These are phyloP conservation scores for Aspergillaceae sp. DNA, from an alignment of 2,329 filamentous ascomycete species.

Conservation along the genomic window DNA sequence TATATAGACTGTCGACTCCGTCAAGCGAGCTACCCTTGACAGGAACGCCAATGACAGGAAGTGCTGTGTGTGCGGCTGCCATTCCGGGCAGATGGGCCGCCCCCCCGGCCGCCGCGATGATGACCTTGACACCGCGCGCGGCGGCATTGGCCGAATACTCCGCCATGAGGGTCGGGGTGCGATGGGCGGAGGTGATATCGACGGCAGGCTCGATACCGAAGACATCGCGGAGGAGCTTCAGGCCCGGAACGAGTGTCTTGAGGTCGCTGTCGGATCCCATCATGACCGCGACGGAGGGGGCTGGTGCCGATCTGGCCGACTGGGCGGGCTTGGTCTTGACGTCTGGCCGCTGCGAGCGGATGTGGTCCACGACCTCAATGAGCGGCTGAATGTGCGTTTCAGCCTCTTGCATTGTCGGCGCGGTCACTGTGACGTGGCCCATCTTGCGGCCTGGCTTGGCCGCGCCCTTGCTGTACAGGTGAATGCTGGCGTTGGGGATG, in stretches of 20 bases:
- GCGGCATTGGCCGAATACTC: slow-evolving; percentile 57
- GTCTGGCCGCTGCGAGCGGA: slow-evolving; percentile 51
- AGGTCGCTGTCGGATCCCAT: slow-evolving; percentile 44
- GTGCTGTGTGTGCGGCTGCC: slow-evolving; percentile 59
- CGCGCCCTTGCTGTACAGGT: slow-evolving; percentile 82
- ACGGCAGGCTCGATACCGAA: slow-evolving; percentile 38
- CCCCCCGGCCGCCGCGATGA: slow-evolving; percentile 68
- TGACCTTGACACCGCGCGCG: slow-evolving; percentile 58
- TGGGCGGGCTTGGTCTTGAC: slow-evolving; percentile 24
- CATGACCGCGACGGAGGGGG: slow-evolving; percentile 36
- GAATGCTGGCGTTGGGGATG: slow-evolving; percentile 56
- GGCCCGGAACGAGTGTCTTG: slow-evolving; percentile 36
- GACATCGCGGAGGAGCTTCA: slow-evolving; percentile 35
- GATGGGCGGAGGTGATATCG: slow-evolving; percentile 48
- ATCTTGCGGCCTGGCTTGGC: slow-evolving; percentile 88
- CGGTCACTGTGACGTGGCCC: slow-evolving; percentile 81
- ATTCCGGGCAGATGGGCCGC: slow-evolving; percentile 69
- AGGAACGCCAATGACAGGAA: slow-evolving; percentile 70
- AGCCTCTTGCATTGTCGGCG: slow-evolving; percentile 58
- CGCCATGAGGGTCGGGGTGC: slow-evolving; percentile 63
- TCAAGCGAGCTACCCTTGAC: slow-evolving; percentile 66
- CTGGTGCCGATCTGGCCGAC: slow-evolving; percentile 24
- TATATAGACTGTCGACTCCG: slow-evolving; percentile 61
- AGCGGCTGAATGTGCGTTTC: slow-evolving; percentile 61
- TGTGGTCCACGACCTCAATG: slow-evolving; percentile 68